Percentiles rank a stretch among this genome's conserved stretches.
Evolutionary conservation across 768 basidiomycete genomes (phyloP).

Genomic region (Gelatoporia subvermispora): DNA sequence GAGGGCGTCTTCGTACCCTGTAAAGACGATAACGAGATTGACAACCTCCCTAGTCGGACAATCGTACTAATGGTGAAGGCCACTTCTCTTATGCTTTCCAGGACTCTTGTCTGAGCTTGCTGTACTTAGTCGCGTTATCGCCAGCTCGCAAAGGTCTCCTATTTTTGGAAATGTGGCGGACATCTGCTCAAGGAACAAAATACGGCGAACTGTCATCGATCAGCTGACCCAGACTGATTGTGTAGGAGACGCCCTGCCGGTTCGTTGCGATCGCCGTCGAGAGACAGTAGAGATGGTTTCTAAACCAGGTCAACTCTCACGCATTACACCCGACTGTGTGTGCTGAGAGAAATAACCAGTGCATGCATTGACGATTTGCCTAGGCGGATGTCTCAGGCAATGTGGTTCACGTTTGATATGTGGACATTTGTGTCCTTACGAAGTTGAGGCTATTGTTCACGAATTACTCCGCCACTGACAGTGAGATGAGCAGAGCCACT

Average conservation of each 20-base stretch:
- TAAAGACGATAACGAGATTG: background rate
- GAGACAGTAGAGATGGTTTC: constrained; percentile 36
- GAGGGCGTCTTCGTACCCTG: constrained; percentile 32
- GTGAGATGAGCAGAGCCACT: constrained; percentile 45
- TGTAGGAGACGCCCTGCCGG: constrained; percentile 49
- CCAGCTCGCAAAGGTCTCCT: constrained; percentile 71
- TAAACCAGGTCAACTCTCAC: constrained; percentile 45
- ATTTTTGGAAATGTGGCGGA: constrained; percentile 65
- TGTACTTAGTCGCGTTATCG: constrained; percentile 56
- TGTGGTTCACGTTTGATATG: constrained; percentile 52
- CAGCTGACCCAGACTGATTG: constrained; percentile 44
- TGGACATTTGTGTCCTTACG: constrained; percentile 61
- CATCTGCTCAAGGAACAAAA: constrained; percentile 41
- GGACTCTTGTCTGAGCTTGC: background rate
- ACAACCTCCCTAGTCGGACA: constrained; percentile 40
- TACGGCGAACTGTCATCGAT: constrained; percentile 55
- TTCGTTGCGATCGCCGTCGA: constrained; percentile 52
- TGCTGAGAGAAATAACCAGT: background rate
- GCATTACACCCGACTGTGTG: constrained; percentile 53
- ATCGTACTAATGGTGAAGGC: constrained; percentile 47
- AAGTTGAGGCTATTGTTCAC: constrained; percentile 31
- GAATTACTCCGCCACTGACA: background rate
- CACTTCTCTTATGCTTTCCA: background rate
- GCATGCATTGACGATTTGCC: background rate
- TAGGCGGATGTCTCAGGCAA: constrained; percentile 57